phyloP scores from a whole-genome alignment of 1,284 basidiomycete genomes.

The Vanrija humicola region DNA sequence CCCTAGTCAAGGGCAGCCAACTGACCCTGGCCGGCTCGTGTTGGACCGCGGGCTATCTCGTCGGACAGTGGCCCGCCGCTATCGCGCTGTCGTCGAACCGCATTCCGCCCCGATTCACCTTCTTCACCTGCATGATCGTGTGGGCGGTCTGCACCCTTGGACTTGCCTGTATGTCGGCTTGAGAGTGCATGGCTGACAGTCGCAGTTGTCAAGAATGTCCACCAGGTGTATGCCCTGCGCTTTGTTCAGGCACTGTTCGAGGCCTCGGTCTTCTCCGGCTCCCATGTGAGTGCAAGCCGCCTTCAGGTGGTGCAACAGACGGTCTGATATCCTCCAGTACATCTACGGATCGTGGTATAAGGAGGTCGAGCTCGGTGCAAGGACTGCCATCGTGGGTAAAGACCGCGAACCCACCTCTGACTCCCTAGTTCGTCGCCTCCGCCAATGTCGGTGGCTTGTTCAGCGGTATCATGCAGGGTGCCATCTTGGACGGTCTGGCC shows the following conservation, averaged over 20 bases:
- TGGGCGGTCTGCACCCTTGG: conserved; percentile 29
- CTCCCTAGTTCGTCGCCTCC: conserved; percentile 21
- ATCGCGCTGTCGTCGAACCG: conserved; percentile 28
- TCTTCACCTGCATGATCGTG: conserved; percentile 26
- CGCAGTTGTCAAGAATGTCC: conserved; percentile 18
- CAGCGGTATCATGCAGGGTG: conserved; percentile 38
- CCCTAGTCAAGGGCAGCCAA: background rate
- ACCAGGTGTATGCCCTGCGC: conserved; percentile 28
- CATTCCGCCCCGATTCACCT: conserved; percentile 27
- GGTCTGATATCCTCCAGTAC: conserved; percentile 15
- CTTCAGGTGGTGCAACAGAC: background rate
- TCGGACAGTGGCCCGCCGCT: conserved; percentile 30
- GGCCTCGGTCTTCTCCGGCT: conserved; percentile 24
- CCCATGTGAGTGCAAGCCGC: conserved; percentile 2
- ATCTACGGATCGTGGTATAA: conserved; percentile 40
- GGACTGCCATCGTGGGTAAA: conserved; percentile 23
- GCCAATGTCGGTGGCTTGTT: conserved; percentile 33
- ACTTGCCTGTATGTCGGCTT: conserved; percentile 21
- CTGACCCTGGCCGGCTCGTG: conserved; percentile 26
- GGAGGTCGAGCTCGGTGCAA: conserved; percentile 30
- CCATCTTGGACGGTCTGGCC: conserved; percentile 45
- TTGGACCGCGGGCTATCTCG: conserved; percentile 31
- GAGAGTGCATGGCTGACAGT: background rate
- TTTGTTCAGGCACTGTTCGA: conserved; percentile 29
- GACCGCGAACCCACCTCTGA: background rate